Conservation (phyloP, 2,329 filamentous ascomycete genomes). For the Fusarium virguliforme region DNA sequence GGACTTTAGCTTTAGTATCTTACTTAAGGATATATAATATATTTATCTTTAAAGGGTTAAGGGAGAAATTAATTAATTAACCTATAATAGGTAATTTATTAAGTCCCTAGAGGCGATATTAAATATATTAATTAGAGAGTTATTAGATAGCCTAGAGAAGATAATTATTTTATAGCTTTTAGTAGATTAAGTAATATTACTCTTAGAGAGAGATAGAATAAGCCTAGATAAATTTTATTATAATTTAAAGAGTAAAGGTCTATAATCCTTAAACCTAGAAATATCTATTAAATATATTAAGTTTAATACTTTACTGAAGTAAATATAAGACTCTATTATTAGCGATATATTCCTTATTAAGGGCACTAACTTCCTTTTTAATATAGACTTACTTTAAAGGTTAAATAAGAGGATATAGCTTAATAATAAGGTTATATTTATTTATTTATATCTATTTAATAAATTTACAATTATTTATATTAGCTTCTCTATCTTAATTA, state of each 20-base stretch:
- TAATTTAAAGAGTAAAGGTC: neutral
- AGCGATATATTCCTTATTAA: neutral
- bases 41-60: neutral
- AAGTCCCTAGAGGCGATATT: neutral
- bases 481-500: slow-evolving; percentile 28
- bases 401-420: neutral
- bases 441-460: slow-evolving; percentile 33
- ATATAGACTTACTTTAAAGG: neutral
- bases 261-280: neutral
- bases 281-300: neutral
- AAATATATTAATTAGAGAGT: neutral
- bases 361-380: neutral
- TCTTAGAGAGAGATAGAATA: neutral
- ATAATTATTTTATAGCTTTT: neutral
- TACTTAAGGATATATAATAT: neutral
- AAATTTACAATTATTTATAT: slow-evolving; percentile 25
- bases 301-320: neutral
- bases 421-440: slow-evolving; percentile 10
- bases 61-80: neutral
- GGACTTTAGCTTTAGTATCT: neutral
- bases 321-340: neutral
- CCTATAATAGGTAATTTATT: neutral
- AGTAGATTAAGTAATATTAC: neutral
- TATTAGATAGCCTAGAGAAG: neutral
- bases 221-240: neutral